Base-by-base conservation (phyloP, 2,329 filamentous ascomycete genomes). In the Fusarium pseudocircinatum region DNA sequence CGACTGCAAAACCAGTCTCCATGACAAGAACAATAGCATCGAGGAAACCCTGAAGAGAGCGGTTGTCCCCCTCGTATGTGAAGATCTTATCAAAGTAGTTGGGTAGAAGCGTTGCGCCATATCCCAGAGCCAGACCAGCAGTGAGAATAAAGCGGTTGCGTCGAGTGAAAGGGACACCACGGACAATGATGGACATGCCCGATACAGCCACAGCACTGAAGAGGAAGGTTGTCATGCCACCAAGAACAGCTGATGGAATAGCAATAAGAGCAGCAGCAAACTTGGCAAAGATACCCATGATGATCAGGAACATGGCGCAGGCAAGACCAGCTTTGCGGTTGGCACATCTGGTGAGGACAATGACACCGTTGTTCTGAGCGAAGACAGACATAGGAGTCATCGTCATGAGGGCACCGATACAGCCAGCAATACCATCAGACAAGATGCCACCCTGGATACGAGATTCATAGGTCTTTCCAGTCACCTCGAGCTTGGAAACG, bases 351-450 rank as follows among this genome's bases (percentile, higher is more conserved):
- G 94, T 96, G 49, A 96, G 85, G 0, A 93, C 92, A 69, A 96
- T 95, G 58, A 96, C 93, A 40, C 93, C 93, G 79, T 96, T 95
- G 84, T 96, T 96, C 81, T 95, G 93, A 0, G 93, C 93, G 75
- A 95, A 95, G 2, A 91, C 92, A 4, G 90, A 91, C 89, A 95
- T 93, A 36, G 93, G 93, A 0, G 93, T 93, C 74, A 94, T 93
- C 53, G 93, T 96, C 84, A 91, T 93, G 37, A 96, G 87, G 2
- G 91, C 92, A 22, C 93, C 92, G 22, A 96, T 84, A 72, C 94
- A 84, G 40, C 93, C 93, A 77, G 94, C 94, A 57, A 95, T 75
- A 2, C 93, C 94, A 75, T 96, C 94, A 0, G 93, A 93, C 7
- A 96, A 82, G 22, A 96, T 89, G 39, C 93, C 93, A 18, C 93